Base-by-base conservation (phyloP, 495 filamentous ascomycete species). In the Aspergillus bertholletiae region DNA sequence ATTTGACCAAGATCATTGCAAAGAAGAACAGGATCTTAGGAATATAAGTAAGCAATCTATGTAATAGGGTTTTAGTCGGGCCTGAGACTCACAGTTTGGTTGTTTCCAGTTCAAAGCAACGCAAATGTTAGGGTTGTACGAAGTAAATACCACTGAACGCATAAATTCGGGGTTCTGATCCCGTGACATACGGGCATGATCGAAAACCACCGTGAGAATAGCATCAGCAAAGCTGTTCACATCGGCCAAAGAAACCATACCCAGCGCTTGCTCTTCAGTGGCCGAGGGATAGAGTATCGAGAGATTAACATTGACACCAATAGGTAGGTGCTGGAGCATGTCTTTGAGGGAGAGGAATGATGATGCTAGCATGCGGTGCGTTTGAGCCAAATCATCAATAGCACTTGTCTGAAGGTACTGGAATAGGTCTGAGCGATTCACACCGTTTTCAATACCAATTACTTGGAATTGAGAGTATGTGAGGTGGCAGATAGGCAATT, bases 41-140 rank as follows among this genome's bases (percentile, higher is more conserved):
- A 47, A 28, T 5, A 23, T 58, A 30, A 58, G 32, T 57, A 48
- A 59, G 45, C 24, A 28, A 35, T 37, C 18, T 30, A 13, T 15
- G 3, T 9, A 24, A n/a, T 27, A 27, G 8, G 13, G 35, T 50
- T 49, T 40, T 1, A 18, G 3, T 45, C 20, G 27, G 7, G 37
- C 20, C 8, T 13, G 9, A 39, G 23, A 70, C 83, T 74, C 70
- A 90, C 87, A 98, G 60, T 97, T 98, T 11, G 94, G 94, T 67
- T 98, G 94, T 70, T 98, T 98, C 95, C 95, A 98, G 67, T 97
- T 97, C 49, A 98, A 63, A 4, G 92, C 90, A 32, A 88, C 92
- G 69, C 94, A 98, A 26, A 97, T 82, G 59, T 86, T 88, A 11
- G 87, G 75, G 65, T 96, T 96, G 58, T 90, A 95, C 7, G 88